Base-by-base conservation (phyloP, 306 rosid species). In the Cotoneaster glaucophyllus region DNA sequence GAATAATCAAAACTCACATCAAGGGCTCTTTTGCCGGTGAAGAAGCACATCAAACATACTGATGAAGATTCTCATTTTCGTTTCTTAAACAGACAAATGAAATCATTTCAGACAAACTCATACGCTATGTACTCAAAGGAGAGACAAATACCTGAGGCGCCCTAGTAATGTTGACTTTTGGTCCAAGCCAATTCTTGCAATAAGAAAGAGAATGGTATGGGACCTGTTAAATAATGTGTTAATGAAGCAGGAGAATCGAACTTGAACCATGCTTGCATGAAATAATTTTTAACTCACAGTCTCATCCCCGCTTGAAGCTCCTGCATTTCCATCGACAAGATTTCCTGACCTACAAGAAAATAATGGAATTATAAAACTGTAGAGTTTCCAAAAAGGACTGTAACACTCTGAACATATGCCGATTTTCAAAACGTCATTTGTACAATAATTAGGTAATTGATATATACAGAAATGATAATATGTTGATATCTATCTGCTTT, bases 101-200 rank as follows among this genome's bases (percentile, higher is more conserved):
- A 73, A 74, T 54, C 58, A 50, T 54, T 53, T 54, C 32, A 37
- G 39, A 54, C 31, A 10, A 39, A 31, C 13, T 72, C 15, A 69
- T 10, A 12, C 24, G 21, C 5, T 19, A 22, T 14, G 58, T 52
- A 70, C 26, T 25, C 26, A 73, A 78, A 58, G 70, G 75, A 71
- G 37, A 78, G 21, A 50, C 64, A 58, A 48, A 73, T 90, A 92
- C 99, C 97, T 95, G 97, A 43, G 99, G 99, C 71, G 97, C 87
- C 86, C 93, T 92, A 73, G 99, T 92, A 80, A 95, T 88, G 90
- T 92, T 95, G 84, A 92, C 99, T 80, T 85, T 88, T 26, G 97
- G 89, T 80, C 99, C 97, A 57, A 95, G 89, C 99, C 99, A 95
- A 77, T 81, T 89, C 87, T 95, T 95, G 93, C 97, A 95, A 92